Conservation (phyloP, 805 yeast species). For the Yamadazyma phyllophila region DNA sequence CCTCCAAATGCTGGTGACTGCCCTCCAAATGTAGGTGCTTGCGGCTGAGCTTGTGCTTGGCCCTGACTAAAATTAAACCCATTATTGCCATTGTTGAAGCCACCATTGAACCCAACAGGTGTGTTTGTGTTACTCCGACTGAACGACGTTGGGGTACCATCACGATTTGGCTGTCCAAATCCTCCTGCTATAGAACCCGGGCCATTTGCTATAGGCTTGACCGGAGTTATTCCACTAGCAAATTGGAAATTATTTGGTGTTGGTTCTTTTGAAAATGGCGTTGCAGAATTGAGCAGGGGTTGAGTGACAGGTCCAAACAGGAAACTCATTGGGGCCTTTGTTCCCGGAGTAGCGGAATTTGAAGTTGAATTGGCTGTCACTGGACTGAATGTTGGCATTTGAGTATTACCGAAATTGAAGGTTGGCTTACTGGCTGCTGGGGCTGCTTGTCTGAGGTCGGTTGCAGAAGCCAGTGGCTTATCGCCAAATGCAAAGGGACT, state of each 20-base stretch:
- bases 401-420: constrained; percentile 13
- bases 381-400: constrained; percentile 14
- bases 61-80: not conserved
- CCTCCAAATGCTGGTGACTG: not conserved
- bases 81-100: not conserved
- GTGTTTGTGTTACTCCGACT: constrained; percentile 7
- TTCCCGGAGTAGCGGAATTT: not conserved
- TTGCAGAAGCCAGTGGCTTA: not conserved
- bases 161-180: constrained; percentile 8
- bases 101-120: constrained; percentile 5
- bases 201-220: constrained; percentile 7
- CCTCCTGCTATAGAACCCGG: not conserved
- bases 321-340: constrained; percentile 11
- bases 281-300: constrained; percentile 27
- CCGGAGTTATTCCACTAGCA: constrained; percentile 15
- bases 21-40: not conserved
- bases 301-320: constrained; percentile 25
- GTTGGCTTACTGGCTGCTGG: constrained; percentile 9
- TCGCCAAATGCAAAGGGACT: constrained; percentile 2
- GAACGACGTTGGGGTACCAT: constrained; percentile 6
- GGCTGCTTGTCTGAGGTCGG: not conserved
- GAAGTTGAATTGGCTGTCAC: constrained; percentile 4
- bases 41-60: not conserved
- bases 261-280: constrained; percentile 6
- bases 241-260: constrained; percentile 7